phyloP scores from a whole-genome alignment of 192 early-diverging fungal species.

The Entomortierella lignicola region DNA sequence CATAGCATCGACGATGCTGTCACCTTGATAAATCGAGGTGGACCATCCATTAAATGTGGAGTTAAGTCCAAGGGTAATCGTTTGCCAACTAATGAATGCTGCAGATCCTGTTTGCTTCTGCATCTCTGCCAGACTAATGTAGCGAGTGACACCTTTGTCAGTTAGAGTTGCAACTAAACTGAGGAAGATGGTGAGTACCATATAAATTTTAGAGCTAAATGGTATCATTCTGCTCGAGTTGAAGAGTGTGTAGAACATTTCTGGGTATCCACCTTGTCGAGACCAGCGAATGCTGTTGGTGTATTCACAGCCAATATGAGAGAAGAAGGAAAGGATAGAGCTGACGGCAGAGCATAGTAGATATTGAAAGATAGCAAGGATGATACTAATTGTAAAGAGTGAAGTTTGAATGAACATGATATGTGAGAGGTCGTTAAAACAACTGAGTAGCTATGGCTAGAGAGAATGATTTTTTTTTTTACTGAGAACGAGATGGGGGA shows the following conservation, averaged over 20 bases:
- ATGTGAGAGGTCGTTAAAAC: not conserved
- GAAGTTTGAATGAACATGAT: not conserved
- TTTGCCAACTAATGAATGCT: not conserved
- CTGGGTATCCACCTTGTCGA: not conserved
- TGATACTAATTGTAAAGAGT: not conserved
- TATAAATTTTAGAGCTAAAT: not conserved
- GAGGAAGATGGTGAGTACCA: not conserved
- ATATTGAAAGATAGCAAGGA: conserved; percentile 1
- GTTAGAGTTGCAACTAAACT: not conserved
- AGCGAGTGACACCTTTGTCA: not conserved
- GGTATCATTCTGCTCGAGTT: not conserved
- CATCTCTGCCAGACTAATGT: not conserved
- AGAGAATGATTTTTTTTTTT: no score
- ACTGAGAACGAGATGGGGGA: no score
- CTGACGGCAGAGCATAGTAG: not conserved
- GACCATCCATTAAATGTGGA: not conserved
- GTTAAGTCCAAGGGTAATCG: not conserved
- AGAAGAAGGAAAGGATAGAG: not conserved
- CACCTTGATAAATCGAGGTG: not conserved
- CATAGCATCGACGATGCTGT: not conserved
- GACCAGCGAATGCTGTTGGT: conserved; percentile 12
- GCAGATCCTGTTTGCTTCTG: not conserved
- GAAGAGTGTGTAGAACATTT: not conserved
- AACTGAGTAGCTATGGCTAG: no score
- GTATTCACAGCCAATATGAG: not conserved